phyloP scores from a whole-genome alignment of 2,329 filamentous ascomycete genomes.

The Pseudogymnoascus pannorum region DNA sequence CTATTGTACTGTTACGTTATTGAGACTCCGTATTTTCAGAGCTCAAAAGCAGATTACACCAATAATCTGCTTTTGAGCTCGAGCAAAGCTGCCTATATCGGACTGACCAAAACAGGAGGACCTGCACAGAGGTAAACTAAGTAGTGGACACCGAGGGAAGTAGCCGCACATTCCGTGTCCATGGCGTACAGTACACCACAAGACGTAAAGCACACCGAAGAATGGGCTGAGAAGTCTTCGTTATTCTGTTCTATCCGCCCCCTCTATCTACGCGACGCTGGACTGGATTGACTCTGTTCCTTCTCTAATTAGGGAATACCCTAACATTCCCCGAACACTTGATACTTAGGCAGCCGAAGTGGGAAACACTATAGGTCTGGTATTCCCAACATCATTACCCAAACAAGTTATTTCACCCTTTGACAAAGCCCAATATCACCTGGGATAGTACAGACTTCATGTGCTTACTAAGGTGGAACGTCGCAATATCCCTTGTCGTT shows the following conservation, averaged over 20 bases:
- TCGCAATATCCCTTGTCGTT: neutral
- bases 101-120: neutral
- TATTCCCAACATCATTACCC: neutral
- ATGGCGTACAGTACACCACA: neutral
- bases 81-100: neutral
- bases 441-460: neutral
- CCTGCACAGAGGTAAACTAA: neutral
- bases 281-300: neutral
- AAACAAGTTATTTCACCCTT: neutral
- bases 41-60: neutral
- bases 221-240: neutral
- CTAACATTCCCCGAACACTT: neutral
- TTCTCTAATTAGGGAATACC: neutral
- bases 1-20: neutral
- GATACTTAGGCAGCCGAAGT: neutral
- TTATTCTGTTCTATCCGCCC: neutral
- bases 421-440: neutral
- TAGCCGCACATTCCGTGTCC: neutral
- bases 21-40: neutral
- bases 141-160: neutral
- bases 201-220: neutral
- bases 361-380: neutral
- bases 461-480: neutral
- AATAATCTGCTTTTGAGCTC: no score
- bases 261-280: neutral